These are phyloP conservation scores for Zygnema cylindricum DNA, from an alignment of 139 green algal genomes.

Conservation along the genomic window DNA sequence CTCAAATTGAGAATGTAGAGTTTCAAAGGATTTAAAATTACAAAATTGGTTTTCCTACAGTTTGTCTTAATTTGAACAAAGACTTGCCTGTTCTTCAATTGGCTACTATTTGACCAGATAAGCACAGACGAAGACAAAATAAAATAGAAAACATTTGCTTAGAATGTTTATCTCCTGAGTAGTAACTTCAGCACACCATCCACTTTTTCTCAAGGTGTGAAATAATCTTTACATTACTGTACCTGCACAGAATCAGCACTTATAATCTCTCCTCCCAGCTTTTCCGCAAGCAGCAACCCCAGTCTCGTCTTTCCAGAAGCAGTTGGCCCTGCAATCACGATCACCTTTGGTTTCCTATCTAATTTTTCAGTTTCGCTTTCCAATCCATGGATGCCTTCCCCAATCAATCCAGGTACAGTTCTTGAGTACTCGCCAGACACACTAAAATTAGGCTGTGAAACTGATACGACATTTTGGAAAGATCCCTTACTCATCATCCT, in stretches of 20 bases:
- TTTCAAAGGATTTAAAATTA: too few species aligned
- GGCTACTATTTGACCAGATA: background rate
- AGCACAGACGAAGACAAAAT: background rate
- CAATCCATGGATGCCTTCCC: background rate
- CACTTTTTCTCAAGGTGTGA: too few species aligned
- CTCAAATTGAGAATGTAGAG: too few species aligned
- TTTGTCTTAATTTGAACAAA: too few species aligned
- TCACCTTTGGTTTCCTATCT: slow-evolving; percentile 60
- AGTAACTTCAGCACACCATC: too few species aligned
- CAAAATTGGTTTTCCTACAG: too few species aligned
- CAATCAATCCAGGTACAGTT: background rate
- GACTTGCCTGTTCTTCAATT: too few species aligned
- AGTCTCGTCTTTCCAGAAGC: slow-evolving; percentile 89
- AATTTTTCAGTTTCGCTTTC: background rate
- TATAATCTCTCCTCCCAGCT: slow-evolving; percentile 88
- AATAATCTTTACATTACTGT: too few species aligned
- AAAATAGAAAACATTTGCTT: too few species aligned
- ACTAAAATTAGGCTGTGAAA: background rate
- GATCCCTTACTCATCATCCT: background rate
- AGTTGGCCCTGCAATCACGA: slow-evolving; percentile 88
- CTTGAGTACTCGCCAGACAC: background rate
- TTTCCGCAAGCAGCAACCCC: slow-evolving; percentile 78
- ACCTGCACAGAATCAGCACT: slow-evolving; percentile 88
- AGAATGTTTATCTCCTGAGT: too few species aligned
- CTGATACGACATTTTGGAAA: background rate